Evolutionary conservation across 805 yeast species (phyloP).

Genomic region (Allodekkera sacchari): DNA sequence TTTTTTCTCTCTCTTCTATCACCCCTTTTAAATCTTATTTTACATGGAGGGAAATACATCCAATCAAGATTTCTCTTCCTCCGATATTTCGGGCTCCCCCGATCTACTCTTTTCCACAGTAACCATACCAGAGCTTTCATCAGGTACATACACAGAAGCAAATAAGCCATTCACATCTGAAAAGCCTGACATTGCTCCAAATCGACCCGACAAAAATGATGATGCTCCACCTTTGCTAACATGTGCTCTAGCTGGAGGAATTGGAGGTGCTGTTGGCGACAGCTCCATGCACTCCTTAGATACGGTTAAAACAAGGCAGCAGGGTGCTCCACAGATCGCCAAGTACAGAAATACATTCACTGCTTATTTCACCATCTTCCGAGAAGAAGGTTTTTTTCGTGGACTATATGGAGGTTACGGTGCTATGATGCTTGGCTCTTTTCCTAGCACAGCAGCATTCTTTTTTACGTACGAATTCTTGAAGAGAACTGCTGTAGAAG

Average conservation of each 20-base stretch:
- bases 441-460: slow-evolving; percentile 92
- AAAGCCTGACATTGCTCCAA: not conserved
- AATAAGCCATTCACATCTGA: slow-evolving; percentile 1
- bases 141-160: too few species aligned
- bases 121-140: too few species aligned
- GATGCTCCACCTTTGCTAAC: slow-evolving; percentile 46
- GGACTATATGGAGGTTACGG: slow-evolving; percentile 90
- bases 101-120: too few species aligned
- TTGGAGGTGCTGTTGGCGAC: slow-evolving; percentile 93
- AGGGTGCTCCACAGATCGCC: slow-evolving; percentile 67
- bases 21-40: too few species aligned
- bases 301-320: slow-evolving; percentile 95
- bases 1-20: too few species aligned
- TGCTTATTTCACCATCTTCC: slow-evolving; percentile 67
- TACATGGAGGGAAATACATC: too few species aligned
- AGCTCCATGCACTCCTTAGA: slow-evolving; percentile 91
- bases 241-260: slow-evolving; percentile 82
- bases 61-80: too few species aligned
- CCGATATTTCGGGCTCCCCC: too few species aligned
- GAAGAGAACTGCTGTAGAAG: slow-evolving; percentile 62
- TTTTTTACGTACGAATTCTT: slow-evolving; percentile 83
- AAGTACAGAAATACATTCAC: slow-evolving; percentile 69
- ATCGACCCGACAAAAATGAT: too few species aligned
- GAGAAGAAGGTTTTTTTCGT: slow-evolving; percentile 74
- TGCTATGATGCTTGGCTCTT: slow-evolving; percentile 87